phyloP scores from a whole-genome alignment of 306 rosid genomes.

The Cucurbita argyrosperma region DNA sequence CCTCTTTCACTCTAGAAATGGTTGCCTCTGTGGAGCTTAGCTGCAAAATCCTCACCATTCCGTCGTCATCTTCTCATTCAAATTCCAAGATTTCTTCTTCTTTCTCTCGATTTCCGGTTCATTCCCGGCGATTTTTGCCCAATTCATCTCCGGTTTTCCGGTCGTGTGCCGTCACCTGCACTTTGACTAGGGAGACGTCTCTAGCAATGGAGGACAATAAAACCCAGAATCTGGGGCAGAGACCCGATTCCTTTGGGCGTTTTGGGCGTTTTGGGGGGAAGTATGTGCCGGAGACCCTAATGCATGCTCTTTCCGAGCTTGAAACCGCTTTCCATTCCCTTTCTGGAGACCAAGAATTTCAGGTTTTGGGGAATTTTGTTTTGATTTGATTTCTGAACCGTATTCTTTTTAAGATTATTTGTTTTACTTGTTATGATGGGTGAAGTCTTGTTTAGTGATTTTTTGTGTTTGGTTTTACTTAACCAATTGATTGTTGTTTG shows the following conservation, averaged over 20 bases:
- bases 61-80: constrained; percentile 10
- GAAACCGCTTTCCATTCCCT: constrained; percentile 64
- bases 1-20: constrained; percentile 3
- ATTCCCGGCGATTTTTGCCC: constrained; percentile 15
- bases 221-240: constrained; percentile 5
- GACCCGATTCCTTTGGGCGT: constrained; percentile 88
- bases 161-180: constrained; percentile 28
- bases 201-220: constrained; percentile 18
- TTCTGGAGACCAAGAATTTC: constrained; percentile 48
- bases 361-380: constrained; percentile 29
- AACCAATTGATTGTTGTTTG: neutral
- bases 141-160: constrained; percentile 7
- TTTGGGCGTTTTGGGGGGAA: constrained; percentile 87
- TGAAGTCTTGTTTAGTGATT: neutral
- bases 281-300: constrained; percentile 88
- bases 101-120: constrained; percentile 18
- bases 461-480: neutral
- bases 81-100: constrained; percentile 10
- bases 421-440: neutral
- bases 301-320: constrained; percentile 80
- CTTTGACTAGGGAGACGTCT: constrained; percentile 27
- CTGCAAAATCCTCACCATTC: constrained; percentile 8
- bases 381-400: neutral
- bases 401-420: neutral
- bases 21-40: constrained; percentile 11